Evolutionary conservation across 208 protist genomes (phyloP).

Genomic region (Entamoeba dispar): DNA sequence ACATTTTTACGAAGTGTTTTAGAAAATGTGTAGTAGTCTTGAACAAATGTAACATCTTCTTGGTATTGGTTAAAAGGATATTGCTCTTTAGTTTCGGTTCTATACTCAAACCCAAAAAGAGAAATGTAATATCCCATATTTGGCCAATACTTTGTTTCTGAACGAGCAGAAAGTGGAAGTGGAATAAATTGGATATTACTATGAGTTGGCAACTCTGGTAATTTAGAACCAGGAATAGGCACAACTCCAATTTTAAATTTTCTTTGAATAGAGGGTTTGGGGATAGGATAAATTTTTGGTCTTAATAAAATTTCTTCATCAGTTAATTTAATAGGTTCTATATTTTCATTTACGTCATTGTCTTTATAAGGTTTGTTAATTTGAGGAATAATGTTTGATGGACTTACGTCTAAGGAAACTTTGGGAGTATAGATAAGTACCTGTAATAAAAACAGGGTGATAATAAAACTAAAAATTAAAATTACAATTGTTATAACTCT

Average conservation of each 20-base stretch:
- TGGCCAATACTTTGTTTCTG: neutral
- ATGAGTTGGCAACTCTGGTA: neutral
- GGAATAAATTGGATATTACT: neutral
- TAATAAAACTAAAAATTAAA: too few species aligned
- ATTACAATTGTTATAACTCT: too few species aligned
- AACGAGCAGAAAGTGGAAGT: neutral
- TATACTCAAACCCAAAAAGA: neutral
- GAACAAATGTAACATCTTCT: neutral
- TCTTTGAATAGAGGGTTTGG: neutral
- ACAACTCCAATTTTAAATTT: neutral
- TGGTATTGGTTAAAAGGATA: neutral
- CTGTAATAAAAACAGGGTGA: too few species aligned
- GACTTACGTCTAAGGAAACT: too few species aligned
- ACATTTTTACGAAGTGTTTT: neutral
- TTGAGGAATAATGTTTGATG: too few species aligned
- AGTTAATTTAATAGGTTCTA: too few species aligned
- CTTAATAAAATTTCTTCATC: too few species aligned
- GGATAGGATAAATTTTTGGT: neutral
- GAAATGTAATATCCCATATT: neutral
- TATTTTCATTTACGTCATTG: too few species aligned
- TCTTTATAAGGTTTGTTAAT: too few species aligned
- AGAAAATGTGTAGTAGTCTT: neutral
- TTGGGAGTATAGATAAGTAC: too few species aligned
- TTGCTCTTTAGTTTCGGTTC: neutral
- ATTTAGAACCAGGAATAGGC: neutral